Base-by-base conservation (phyloP, 805 yeast species). In the Candida tammaniensis region DNA sequence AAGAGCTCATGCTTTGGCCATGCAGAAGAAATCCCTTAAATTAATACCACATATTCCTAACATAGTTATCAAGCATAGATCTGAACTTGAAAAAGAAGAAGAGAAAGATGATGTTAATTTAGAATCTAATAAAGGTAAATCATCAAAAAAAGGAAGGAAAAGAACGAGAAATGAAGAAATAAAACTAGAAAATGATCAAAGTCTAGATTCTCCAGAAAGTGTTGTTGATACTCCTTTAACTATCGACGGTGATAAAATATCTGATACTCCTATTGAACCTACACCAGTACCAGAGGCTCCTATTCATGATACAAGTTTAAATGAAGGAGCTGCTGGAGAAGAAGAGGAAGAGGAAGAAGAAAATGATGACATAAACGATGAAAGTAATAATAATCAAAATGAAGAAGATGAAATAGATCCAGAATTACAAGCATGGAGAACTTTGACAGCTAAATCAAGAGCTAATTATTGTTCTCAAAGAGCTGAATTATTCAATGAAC, bases 1-100 rank as follows among this genome's bases (percentile, higher is more conserved):
- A 28, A 70, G 99, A 31, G 85, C 79, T 0, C 97, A 93, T 61
- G 98, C 98, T 0, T 60, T 85, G 30, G 96, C 97, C 2, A 94
- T 93, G 98, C 95, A 88, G 48, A 87, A 87, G 59, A 86, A 85
- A 53, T 80, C 98, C 0, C 55, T 78, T 33, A 71, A 79, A 30
- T 67, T 93, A 33, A 72, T 78, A 5, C 95, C 96, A 0, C 64
- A 86, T 41, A 91, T 93, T 24, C 99, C 99, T 0, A 94, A 93
- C 49, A 86, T 93, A 34, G 72, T 76, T 0, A 74, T 93, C 4
- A 70, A 88, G 46, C 87, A 76, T 49, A 59, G 91, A 30, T 66
- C 80, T 0, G 93, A 84, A 33, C 75, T 82, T 6, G 93, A 84
- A 45, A 70, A 65, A 43, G 89, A 82, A 47, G 77, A 81, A 17